Evolutionary conservation across 2,329 filamentous ascomycete species (phyloP).

Genomic region (Colletotrichum viniferum): DNA sequence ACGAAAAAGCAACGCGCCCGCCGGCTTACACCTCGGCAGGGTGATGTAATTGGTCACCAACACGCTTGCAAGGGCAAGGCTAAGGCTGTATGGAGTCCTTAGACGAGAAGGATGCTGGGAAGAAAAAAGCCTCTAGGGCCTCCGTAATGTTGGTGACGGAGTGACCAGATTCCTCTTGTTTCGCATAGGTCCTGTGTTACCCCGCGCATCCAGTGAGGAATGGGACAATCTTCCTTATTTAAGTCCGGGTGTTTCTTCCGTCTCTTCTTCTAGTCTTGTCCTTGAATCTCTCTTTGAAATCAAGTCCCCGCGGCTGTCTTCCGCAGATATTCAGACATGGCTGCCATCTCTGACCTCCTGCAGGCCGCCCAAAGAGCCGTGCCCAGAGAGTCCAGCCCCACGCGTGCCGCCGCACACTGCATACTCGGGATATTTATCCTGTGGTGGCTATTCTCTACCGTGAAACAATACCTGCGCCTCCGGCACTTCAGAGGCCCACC

Average conservation of each 20-base stretch:
- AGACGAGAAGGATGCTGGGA: not conserved
- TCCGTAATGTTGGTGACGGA: not conserved
- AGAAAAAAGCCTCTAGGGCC: not conserved
- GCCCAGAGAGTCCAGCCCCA: not conserved
- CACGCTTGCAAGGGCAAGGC: not conserved
- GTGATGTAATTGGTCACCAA: not conserved
- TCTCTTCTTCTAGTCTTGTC: not conserved
- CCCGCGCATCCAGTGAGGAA: not conserved
- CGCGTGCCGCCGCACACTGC: not conserved
- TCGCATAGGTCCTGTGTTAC: not conserved
- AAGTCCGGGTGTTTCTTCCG: not conserved
- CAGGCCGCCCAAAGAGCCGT: not conserved
- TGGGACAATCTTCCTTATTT: not conserved
- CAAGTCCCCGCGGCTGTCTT: not conserved
- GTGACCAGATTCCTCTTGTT: not conserved
- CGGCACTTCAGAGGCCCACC: slow-evolving; percentile 43
- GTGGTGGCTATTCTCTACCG: slow-evolving; percentile 17
- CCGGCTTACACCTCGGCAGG: not conserved
- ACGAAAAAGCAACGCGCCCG: not conserved
- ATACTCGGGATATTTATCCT: slow-evolving; percentile 8
- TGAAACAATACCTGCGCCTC: slow-evolving; percentile 37
- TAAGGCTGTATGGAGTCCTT: not conserved
- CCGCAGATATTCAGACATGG: not conserved
- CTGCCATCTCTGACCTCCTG: not conserved
- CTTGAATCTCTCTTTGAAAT: not conserved